These are phyloP conservation scores for Diddensiella transvaalensis DNA, from an alignment of 805 yeast genomes.

Conservation along the genomic window DNA sequence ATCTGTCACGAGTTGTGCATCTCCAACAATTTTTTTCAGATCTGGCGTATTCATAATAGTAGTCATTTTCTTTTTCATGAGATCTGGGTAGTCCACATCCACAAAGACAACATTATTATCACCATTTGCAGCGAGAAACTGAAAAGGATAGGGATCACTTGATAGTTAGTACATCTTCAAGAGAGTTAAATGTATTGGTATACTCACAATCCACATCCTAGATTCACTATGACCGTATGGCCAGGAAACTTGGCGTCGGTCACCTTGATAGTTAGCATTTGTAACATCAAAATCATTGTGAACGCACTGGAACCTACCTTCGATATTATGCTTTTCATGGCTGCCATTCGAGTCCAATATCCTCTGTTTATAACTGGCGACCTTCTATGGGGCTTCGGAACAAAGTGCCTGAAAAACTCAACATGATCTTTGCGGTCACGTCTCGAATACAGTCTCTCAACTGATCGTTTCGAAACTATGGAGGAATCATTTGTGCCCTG, in stretches of 20 bases:
- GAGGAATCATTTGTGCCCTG: conserved; percentile 84
- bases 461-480: conserved; percentile 78
- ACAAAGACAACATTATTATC: conserved; percentile 46
- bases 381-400: conserved; percentile 59
- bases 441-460: conserved; percentile 51
- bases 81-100: conserved; percentile 74
- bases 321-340: conserved; percentile 52
- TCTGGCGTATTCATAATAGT: conserved; percentile 50
- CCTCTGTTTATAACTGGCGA: conserved; percentile 82
- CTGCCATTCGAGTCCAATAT: conserved; percentile 75
- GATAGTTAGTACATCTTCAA: not conserved
- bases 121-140: conserved; percentile 38
- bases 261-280: conserved; percentile 31
- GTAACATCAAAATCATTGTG: not conserved
- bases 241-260: conserved; percentile 29
- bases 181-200: not conserved
- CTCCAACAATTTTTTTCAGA: conserved; percentile 45
- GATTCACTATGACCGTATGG: conserved; percentile 50
- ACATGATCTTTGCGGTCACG: conserved; percentile 18
- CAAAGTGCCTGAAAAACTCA: conserved; percentile 63
- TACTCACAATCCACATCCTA: conserved; percentile 67
- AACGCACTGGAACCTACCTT: conserved; percentile 26
- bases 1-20: conserved; percentile 1
- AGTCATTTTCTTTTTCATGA: conserved; percentile 51
- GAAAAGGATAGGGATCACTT: conserved; percentile 54